These are phyloP conservation scores for Noccaea bulbosa DNA, from an alignment of 345 rosid genomes.

Conservation along the genomic window DNA sequence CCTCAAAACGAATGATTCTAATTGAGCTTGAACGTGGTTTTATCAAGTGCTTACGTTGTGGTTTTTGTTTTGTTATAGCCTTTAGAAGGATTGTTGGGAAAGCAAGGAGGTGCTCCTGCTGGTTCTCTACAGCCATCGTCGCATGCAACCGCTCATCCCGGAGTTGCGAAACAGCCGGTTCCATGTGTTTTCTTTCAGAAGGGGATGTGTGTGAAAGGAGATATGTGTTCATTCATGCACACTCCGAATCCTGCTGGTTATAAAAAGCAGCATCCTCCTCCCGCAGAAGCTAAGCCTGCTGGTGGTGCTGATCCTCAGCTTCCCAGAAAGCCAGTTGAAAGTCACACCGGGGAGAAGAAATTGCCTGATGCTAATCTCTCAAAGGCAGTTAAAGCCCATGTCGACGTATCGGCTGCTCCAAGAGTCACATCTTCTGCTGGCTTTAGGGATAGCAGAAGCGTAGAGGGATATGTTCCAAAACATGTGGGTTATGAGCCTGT, in stretches of 20 bases:
- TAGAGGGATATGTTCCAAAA: conserved; percentile 45
- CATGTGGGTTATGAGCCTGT: conserved; percentile 50
- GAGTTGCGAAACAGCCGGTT: conserved; percentile 62
- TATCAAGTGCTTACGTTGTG: conserved; percentile 27
- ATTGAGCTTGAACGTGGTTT: neutral
- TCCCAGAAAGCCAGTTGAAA: conserved; percentile 48
- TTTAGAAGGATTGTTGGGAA: conserved; percentile 84
- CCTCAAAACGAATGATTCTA: neutral
- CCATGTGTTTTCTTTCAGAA: conserved; percentile 83
- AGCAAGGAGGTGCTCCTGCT: conserved; percentile 53
- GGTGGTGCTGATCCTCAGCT: conserved; percentile 42
- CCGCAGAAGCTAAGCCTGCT: conserved; percentile 33
- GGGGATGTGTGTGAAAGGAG: conserved; percentile 87
- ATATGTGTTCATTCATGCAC: conserved; percentile 81
- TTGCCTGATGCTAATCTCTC: conserved; percentile 40
- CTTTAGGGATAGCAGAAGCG: conserved; percentile 42
- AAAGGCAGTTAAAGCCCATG: conserved; percentile 42
- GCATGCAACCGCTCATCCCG: conserved; percentile 39
- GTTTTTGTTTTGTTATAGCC: conserved; percentile 55
- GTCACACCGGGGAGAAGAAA: conserved; percentile 47
- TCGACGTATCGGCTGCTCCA: conserved; percentile 45
- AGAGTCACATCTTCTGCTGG: conserved; percentile 43
- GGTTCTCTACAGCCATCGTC: conserved; percentile 51
- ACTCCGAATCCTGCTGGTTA: conserved; percentile 51
- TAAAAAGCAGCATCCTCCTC: conserved; percentile 50